phyloP scores from a whole-genome alignment of 352 stramenopile genomes.

The Phytophthora sojae region DNA sequence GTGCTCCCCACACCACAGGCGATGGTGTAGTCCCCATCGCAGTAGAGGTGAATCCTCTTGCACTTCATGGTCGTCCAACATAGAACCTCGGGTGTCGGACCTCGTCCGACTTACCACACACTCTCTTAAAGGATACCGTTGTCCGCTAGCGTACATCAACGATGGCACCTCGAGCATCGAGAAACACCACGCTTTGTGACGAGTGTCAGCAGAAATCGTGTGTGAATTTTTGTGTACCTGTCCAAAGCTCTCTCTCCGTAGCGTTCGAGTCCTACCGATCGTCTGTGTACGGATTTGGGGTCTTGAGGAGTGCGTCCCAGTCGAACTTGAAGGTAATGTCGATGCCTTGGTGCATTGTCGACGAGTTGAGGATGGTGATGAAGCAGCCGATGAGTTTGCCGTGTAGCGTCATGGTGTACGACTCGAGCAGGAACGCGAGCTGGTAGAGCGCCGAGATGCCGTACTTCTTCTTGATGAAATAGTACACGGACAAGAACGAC shows the following conservation, averaged over 20 bases:
- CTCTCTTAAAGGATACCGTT: neutral
- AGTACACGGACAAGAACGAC: constrained; percentile 32
- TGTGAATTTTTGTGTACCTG: too few species aligned
- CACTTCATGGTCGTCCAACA: neutral
- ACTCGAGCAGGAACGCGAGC: constrained; percentile 47
- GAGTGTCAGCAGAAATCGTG: too few species aligned
- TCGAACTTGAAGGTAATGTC: constrained; percentile 28
- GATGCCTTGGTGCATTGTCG: constrained; percentile 24
- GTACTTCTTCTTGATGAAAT: constrained; percentile 36
- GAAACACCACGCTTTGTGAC: too few species aligned
- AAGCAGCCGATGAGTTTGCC: constrained; percentile 32
- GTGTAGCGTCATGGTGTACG: constrained; percentile 32
- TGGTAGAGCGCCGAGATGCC: constrained; percentile 34
- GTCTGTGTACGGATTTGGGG: constrained; percentile 5
- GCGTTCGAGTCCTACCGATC: constrained; percentile 33
- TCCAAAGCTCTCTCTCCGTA: constrained; percentile 8
- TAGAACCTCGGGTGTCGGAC: neutral
- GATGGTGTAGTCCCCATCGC: too few species aligned
- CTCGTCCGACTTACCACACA: neutral
- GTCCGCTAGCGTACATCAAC: too few species aligned
- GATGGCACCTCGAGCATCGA: too few species aligned
- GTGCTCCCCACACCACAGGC: too few species aligned
- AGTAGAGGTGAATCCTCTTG: neutral
- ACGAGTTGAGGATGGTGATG: constrained; percentile 28
- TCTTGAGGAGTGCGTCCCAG: constrained; percentile 15